Base-by-base conservation (phyloP, 2,329 filamentous ascomycete species). In the Sphaerulina vaccinii region DNA sequence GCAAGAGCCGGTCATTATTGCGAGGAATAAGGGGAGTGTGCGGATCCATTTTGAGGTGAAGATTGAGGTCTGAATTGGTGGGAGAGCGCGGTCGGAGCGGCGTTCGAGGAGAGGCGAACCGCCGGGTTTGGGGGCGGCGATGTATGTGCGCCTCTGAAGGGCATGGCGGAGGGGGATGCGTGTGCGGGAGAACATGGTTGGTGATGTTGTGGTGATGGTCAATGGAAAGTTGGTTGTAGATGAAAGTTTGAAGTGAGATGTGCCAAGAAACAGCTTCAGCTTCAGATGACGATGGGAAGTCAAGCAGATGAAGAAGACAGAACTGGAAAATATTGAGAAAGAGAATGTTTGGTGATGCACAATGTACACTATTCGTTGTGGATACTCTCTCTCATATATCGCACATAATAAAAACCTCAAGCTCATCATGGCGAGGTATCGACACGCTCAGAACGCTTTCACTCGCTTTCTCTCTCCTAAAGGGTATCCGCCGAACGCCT, bases 21-120 rank as follows among this genome's bases (percentile, higher is more conserved):
- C 71, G 47, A 86, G 69, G 79, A 97, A 97, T 68, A 95, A 75
- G 48, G 92, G 92, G 27, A 96, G 72, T 1, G 89, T 90, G 62
- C 81, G 81, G 49, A 69, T 55, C 68, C 68, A 71, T 49, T 62
- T 57, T n/a, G 60, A 59, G 39, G 48, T 36, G 19, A 42, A 38
- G 47, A 37, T 19, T 49, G 51, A 52, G 11, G 61, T 57, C n/a
- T 61, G 55, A 35, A 78, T 64, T 23, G 71, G 62, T 13, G 79
- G 79, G 2, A 81, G 72, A 40, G 72, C 78, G 58, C 78, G 75
- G 66, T 81, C 78, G 56, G 75, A 67, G 50, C 77, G 75, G 42
- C 79, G 76, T 51, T 73, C 71, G 63, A 80, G 72, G 24, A 81
- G 67, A 32, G 78, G 78, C 1, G 77, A 78, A 5, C 75, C 73